phyloP scores from a whole-genome alignment of 768 basidiomycete species.

The Pholiota conissans region DNA sequence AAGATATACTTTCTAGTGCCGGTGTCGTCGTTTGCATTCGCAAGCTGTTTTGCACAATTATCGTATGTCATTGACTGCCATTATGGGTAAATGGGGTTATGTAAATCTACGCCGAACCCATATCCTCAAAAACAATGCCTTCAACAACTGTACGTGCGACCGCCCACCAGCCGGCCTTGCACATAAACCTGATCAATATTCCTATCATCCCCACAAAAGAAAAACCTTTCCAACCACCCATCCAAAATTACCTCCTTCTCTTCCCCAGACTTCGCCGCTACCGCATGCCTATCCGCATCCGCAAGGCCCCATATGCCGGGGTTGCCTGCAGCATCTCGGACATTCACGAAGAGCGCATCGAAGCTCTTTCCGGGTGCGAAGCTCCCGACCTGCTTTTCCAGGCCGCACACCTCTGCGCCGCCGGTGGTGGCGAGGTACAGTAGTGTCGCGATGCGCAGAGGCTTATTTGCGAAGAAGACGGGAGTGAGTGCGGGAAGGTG shows the following conservation, averaged over 20 bases:
- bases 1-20: too few species aligned
- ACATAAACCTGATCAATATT: conserved; percentile 85
- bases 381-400: conserved; percentile 70
- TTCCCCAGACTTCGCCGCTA: neutral
- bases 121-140: too few species aligned
- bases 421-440: conserved; percentile 92
- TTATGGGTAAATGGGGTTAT: too few species aligned
- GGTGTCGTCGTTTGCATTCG: too few species aligned
- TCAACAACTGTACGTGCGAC: conserved; percentile 31
- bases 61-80: too few species aligned
- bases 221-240: conserved; percentile 74
- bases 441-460: conserved; percentile 71
- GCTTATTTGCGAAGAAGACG: conserved; percentile 48
- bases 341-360: conserved; percentile 79
- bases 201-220: conserved; percentile 86
- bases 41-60: too few species aligned
- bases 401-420: conserved; percentile 80
- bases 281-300: conserved; percentile 2
- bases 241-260: conserved; percentile 41
- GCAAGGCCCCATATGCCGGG: conserved; percentile 41
- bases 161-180: conserved; percentile 77
- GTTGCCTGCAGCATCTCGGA: conserved; percentile 52
- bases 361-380: conserved; percentile 84
- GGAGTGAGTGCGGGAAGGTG: neutral
- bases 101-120: too few species aligned